Evolutionary conservation across 1,139 yeast species (phyloP), one percentile per base, ranked within the genome.

Genomic region (Suhomyces kunorum): DNA sequence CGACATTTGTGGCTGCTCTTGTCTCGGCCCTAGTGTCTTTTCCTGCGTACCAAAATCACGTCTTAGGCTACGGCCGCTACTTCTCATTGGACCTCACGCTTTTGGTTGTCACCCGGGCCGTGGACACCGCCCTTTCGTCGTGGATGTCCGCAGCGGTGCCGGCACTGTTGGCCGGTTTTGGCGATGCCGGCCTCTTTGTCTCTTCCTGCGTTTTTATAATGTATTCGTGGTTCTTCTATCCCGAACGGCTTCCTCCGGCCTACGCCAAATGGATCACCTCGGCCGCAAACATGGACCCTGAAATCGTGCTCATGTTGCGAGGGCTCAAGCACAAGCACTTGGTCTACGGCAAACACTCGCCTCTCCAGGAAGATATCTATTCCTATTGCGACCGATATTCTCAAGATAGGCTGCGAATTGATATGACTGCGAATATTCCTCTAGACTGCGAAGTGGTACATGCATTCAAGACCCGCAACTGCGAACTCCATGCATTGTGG

Each of bases 211-310:
- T 61, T 9, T 53, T 58, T 15, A 65, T 66, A 31, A 66, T 66
- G 72, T 64, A 51, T 44, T 48, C 64, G 20, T 66, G 72, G 72
- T 66, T 66, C 46, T 66, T 45, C 44, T 39, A 53, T 32, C 70
- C 69, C 2, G 50, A 57, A 6, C 48, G 51, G 14, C 50, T 66
- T 18, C 71, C 71, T 12, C 70, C 71, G 1, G 61, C 66, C n/a
- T 66, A 66, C 43, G 49, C 63, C 22, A 59, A 61, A 38, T 66
- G 72, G 72, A 66, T 66, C 43, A 66, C 72, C 4, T 59, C 66
- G n/a, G 72, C 72, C 14, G 72, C 72, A 7, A 61, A 62, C 42
- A 66, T 66, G 72, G 72, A 66, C 45, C 51, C 51, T 17, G 71
- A 63, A 34, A 40, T 66, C 9, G 43, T 63, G 11, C 52, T 51